Percentiles rank a stretch among this genome's conserved stretches.
phyloP scores from a whole-genome alignment of 225 moss, liverwort and hornwort species.

The Bryum argenteum region DNA sequence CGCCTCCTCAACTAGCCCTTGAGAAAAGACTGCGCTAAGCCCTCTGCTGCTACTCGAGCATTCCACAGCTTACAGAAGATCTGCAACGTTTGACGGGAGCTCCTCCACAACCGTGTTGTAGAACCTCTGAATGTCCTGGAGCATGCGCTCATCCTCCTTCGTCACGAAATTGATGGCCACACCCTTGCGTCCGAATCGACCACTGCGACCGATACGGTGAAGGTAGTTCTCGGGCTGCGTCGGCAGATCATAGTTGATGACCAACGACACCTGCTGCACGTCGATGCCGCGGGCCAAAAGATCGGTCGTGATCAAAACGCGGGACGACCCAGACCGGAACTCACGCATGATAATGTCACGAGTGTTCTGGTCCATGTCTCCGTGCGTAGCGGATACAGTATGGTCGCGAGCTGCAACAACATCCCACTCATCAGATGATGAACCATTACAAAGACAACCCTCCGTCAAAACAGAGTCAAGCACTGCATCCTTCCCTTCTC shows the following conservation, averaged over 20 bases:
- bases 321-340: slow-evolving; percentile 78
- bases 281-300: slow-evolving; percentile 78
- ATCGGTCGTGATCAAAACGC: slow-evolving; percentile 75
- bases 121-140: slow-evolving; percentile 88
- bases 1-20: slow-evolving; percentile 25
- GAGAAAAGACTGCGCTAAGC: slow-evolving; percentile 23
- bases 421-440: background rate
- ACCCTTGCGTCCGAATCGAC: slow-evolving; percentile 79
- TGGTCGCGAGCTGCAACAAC: slow-evolving; percentile 54
- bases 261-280: slow-evolving; percentile 78
- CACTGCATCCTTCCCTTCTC: slow-evolving; percentile 5
- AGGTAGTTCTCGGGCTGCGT: slow-evolving; percentile 89
- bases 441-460: background rate
- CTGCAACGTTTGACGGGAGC: slow-evolving; percentile 46
- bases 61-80: slow-evolving; percentile 54
- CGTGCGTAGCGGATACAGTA: slow-evolving; percentile 77
- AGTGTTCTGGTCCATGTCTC: slow-evolving; percentile 85
- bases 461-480: background rate
- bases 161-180: slow-evolving; percentile 88
- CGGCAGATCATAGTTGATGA: slow-evolving; percentile 79
- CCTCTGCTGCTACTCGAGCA: background rate
- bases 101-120: slow-evolving; percentile 83
- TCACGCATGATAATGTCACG: slow-evolving; percentile 86
- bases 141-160: slow-evolving; percentile 80
- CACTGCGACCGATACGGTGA: slow-evolving; percentile 75